phyloP scores from a whole-genome alignment of 2,329 filamentous ascomycete species.

The Alternaria sp. region DNA sequence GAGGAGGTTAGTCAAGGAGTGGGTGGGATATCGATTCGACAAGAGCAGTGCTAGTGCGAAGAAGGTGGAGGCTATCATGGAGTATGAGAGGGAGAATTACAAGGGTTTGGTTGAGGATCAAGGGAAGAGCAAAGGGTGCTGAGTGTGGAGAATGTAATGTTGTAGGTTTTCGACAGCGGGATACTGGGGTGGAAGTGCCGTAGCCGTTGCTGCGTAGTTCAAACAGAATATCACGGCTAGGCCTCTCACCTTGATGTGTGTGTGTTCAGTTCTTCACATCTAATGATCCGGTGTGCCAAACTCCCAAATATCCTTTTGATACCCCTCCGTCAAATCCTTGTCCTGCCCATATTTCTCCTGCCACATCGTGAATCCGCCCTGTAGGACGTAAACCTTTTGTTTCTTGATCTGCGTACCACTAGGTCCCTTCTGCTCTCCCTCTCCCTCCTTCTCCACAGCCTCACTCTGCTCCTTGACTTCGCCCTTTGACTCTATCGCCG shows the following conservation, averaged over 20 bases:
- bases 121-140: slow-evolving; percentile 11
- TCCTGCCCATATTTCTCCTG: slow-evolving; percentile 84
- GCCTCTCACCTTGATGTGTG: background rate
- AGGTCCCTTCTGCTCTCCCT: slow-evolving; percentile 27
- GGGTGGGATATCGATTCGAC: slow-evolving; percentile 86
- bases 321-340: slow-evolving; percentile 81
- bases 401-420: slow-evolving; percentile 27
- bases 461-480: slow-evolving; percentile 26
- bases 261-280: background rate
- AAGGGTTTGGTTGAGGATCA: slow-evolving; percentile 30
- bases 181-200: background rate
- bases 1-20: slow-evolving; percentile 79
- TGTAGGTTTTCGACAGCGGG: too few relatives aligned
- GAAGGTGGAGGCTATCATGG: slow-evolving; percentile 63
- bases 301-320: slow-evolving; percentile 84
- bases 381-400: slow-evolving; percentile 83
- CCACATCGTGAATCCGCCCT: slow-evolving; percentile 88
- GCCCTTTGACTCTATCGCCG: slow-evolving; percentile 29
- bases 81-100: slow-evolving; percentile 55
- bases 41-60: slow-evolving; percentile 67
- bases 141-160: background rate
- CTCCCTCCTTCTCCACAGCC: slow-evolving; percentile 29
- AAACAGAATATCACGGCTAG: background rate
- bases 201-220: background rate
- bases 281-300: slow-evolving; percentile 51